Evolutionary conservation across 176 grass and related monocot genomes (phyloP).

Genomic region (Carex littledalei): DNA sequence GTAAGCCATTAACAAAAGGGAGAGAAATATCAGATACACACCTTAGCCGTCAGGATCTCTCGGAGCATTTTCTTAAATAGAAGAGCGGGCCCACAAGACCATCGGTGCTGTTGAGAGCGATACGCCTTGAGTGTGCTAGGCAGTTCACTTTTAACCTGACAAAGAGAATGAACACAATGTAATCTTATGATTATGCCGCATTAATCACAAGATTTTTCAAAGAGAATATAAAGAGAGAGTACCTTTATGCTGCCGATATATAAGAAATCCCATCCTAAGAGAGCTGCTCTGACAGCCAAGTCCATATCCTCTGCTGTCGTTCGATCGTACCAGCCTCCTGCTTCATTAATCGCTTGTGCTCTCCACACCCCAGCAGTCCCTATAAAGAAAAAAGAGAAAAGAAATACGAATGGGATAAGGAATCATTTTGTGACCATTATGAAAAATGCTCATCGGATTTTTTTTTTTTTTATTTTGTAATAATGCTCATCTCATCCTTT

Average conservation of each 20-base stretch:
- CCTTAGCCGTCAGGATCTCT: constrained; percentile 49
- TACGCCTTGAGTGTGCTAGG: constrained; percentile 66
- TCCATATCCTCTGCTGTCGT: constrained; percentile 78
- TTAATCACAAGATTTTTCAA: background rate
- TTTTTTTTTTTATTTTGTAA: background rate
- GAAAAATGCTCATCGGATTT: background rate
- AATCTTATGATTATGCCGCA: background rate
- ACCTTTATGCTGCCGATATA: constrained; percentile 61
- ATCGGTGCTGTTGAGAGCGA: constrained; percentile 78
- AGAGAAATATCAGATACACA: background rate
- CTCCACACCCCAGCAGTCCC: constrained; percentile 68
- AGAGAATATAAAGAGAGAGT: background rate
- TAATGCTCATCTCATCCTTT: background rate
- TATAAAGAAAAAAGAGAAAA: constrained; percentile 1
- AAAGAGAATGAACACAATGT: background rate
- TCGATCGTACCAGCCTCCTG: constrained; percentile 53
- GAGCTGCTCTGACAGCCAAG: constrained; percentile 46
- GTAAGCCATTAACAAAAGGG: background rate
- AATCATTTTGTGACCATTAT: background rate
- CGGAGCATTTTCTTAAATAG: constrained; percentile 68
- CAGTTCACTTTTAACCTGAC: constrained; percentile 66
- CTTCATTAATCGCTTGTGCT: constrained; percentile 31
- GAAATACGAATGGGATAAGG: background rate
- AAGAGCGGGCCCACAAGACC: constrained; percentile 77
- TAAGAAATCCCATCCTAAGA: constrained; percentile 69